Evolutionary conservation across 164 flowering plant genomes (phyloP), one percentile per base, ranked within the genome.

Genomic region (Kingdonia uniflora): DNA sequence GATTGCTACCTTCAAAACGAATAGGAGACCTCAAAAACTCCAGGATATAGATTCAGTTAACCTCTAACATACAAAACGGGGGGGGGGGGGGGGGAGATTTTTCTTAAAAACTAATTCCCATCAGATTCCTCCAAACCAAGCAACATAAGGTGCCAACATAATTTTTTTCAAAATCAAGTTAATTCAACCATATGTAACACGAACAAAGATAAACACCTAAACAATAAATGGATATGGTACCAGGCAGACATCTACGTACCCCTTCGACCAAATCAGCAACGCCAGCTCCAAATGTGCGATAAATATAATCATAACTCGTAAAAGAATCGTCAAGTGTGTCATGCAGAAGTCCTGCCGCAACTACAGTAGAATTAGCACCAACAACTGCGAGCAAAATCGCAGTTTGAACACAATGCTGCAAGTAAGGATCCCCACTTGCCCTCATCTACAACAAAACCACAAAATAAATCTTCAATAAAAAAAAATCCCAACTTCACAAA

Each of bases 401-500:
- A 0, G 99, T 92, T 52, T 92, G 96, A 61, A 86, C 82, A 49
- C 99, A 92, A 68, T 92, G 99, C 67, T 80, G 87, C 77, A 92
- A 66, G 69, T 92, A 92, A 14, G 95, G 95, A 77, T 84, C 92
- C 19, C 99, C 99, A 66, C 89, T 92, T 7, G 83, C 91, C 23
- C 99, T 64, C 83, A 78, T 74, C 99, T 92, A 56, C 65, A 74
- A 63, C 11, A 11, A 37, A 51, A 25, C 12, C 2, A 12, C 37
- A 61, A 52, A 25, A 11, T 25, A 1, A 29, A 29, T 3, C 35
- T 29, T 50, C 23, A 47, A 62, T 40, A 25, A 48, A 44, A 16
- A 55, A 44, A 6, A 20, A 33, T 37, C 25, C 41, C 29, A 19
- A 41, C 8, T 38, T 21, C 38, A 47, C 8, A 15, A 42, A 42